phyloP scores from a whole-genome alignment of 2,329 filamentous ascomycete species.

The Lanzia echinophila region DNA sequence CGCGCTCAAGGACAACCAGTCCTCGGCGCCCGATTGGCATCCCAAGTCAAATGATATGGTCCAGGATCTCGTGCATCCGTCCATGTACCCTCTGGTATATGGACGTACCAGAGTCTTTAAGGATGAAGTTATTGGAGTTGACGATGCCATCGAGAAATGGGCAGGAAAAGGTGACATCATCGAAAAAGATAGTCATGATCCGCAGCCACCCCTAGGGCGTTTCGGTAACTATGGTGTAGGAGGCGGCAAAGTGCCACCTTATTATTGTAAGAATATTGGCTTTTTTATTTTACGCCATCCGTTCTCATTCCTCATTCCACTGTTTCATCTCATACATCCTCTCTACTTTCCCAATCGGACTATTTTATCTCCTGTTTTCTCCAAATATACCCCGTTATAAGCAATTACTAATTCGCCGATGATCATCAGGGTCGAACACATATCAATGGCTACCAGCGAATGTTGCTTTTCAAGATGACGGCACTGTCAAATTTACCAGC shows the following conservation, averaged over 20 bases:
- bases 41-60: slow-evolving; percentile 50
- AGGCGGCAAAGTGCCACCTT: not conserved
- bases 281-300: no score
- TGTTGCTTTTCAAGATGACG: not conserved
- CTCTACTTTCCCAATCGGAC: no score
- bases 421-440: not conserved
- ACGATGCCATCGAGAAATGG: slow-evolving; percentile 21
- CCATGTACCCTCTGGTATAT: slow-evolving; percentile 54
- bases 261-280: no score
- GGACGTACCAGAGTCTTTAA: slow-evolving; percentile 39
- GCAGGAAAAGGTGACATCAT: slow-evolving; percentile 24
- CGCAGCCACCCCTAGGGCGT: no score
- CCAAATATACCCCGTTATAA: no score
- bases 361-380: no score
- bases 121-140: slow-evolving; percentile 19
- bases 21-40: slow-evolving; percentile 49
- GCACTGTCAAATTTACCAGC: slow-evolving; percentile 28
- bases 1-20: slow-evolving; percentile 42
- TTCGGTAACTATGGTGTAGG: not conserved
- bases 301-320: no score
- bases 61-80: slow-evolving; percentile 57
- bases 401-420: no score
- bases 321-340: no score
- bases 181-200: not conserved
- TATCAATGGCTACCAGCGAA: slow-evolving; percentile 4